A percentile compares a stretch with the other conserved stretches of the same genome.
These are phyloP conservation scores for Diphasiastrum complanatum DNA, from an alignment of 83 land plant species.

Conservation along the genomic window DNA sequence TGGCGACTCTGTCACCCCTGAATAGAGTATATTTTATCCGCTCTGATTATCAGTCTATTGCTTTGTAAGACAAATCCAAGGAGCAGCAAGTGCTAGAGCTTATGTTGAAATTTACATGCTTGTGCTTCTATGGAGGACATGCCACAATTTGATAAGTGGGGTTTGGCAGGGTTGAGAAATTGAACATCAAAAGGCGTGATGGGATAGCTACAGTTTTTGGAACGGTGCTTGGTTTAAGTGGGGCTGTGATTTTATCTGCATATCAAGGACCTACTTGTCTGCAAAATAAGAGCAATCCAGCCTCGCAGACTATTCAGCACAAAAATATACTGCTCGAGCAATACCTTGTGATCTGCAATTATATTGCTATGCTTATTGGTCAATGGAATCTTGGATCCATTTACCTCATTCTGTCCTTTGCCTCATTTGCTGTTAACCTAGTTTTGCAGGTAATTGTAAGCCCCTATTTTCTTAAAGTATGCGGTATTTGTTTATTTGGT, in stretches of 20 bases:
- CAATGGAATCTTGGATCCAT: constrained; percentile 9
- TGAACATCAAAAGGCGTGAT: neutral
- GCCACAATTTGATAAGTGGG: too few species aligned
- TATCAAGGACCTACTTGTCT: constrained; percentile 1
- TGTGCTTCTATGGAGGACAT: neutral
- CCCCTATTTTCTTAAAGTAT: neutral
- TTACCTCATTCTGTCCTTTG: neutral
- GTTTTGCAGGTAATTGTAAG: neutral
- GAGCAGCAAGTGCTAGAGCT: too few species aligned
- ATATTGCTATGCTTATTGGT: too few species aligned
- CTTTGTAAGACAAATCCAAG: neutral
- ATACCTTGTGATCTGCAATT: neutral
- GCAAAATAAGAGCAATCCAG: neutral
- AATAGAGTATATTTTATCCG: neutral
- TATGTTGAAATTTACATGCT: neutral
- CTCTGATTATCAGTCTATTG: neutral
- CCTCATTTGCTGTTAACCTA: neutral
- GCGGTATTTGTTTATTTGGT: neutral
- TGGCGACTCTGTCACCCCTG: too few species aligned
- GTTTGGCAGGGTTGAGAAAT: constrained; percentile 5
- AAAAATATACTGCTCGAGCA: neutral
- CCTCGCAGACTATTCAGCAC: neutral
- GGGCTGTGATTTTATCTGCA: neutral
- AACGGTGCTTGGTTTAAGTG: neutral
- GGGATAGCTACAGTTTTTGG: constrained; percentile 4